Evolutionary conservation across 2,329 filamentous ascomycete genomes (phyloP).

Genomic region (Neonectria punicea): DNA sequence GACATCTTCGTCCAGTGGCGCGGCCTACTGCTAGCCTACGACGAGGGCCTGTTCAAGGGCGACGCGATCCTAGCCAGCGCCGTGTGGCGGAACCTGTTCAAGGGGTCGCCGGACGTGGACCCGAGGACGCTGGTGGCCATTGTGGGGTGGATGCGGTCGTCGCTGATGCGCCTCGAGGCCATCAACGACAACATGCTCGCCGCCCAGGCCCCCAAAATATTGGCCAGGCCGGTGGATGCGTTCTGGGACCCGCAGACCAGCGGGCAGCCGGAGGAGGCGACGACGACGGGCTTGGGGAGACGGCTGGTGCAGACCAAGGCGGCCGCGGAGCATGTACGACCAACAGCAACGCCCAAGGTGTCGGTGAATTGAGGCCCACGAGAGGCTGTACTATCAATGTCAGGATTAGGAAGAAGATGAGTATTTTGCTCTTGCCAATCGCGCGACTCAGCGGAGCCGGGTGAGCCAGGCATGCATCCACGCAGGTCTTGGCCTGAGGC

Average conservation of each 20-base stretch:
- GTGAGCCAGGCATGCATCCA: too few species aligned
- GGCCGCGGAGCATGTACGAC: slow-evolving; percentile 20
- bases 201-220: slow-evolving; percentile 45
- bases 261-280: slow-evolving; percentile 43
- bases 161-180: slow-evolving; percentile 60
- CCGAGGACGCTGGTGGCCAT: slow-evolving; percentile 62
- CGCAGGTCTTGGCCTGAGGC: too few species aligned
- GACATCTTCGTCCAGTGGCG: slow-evolving; percentile 96
- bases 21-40: slow-evolving; percentile 84
- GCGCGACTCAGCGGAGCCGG: too few species aligned
- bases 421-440: too few species aligned
- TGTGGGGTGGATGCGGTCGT: slow-evolving; percentile 66
- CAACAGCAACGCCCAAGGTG: slow-evolving; percentile 30
- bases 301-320: slow-evolving; percentile 34
- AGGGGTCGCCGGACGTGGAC: slow-evolving; percentile 68
- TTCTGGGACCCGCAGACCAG: slow-evolving; percentile 58
- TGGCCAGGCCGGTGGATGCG: slow-evolving; percentile 50
- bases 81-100: slow-evolving; percentile 94
- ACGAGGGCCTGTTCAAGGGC: slow-evolving; percentile 81
- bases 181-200: slow-evolving; percentile 57
- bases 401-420: slow-evolving; percentile 13
- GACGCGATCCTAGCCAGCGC: slow-evolving; percentile 83
- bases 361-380: slow-evolving; percentile 30
- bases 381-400: slow-evolving; percentile 40
- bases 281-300: slow-evolving; percentile 13